Conservation (phyloP, 441 rosid species). For the Metrosideros polymorpha region DNA sequence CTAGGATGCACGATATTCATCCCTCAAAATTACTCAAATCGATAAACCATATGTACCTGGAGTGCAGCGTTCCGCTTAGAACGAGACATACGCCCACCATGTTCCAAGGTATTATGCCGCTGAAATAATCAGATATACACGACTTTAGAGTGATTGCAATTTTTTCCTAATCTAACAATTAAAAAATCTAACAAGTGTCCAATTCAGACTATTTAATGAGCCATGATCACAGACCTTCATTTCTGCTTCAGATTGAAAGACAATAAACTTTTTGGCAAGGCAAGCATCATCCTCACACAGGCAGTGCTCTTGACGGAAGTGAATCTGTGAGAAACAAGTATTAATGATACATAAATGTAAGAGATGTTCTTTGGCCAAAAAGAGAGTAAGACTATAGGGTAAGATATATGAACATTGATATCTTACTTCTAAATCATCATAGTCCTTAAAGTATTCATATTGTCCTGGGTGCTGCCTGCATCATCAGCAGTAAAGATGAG, state of each 20-base stretch:
- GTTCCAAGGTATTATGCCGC: constrained; percentile 90
- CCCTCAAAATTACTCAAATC: neutral
- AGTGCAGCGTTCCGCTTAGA: constrained; percentile 86
- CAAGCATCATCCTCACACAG: constrained; percentile 93
- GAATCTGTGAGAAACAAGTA: constrained; percentile 43
- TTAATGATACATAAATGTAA: neutral
- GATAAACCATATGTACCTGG: constrained; percentile 37
- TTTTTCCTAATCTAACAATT: neutral
- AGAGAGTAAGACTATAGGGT: neutral
- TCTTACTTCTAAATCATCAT: constrained; percentile 86
- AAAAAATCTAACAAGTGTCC: neutral
- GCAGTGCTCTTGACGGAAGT: constrained; percentile 79
- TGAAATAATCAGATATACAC: constrained; percentile 14
- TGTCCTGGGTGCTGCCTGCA: constrained; percentile 93
- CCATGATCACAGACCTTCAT: constrained; percentile 54
- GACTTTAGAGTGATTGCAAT: neutral
- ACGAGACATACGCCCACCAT: constrained; percentile 94
- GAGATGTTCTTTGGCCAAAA: neutral
- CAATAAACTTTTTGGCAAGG: constrained; percentile 82
- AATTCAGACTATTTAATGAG: neutral
- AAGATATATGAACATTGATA: neutral
- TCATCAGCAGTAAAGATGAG: neutral
- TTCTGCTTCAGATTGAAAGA: constrained; percentile 76
- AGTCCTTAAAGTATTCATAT: constrained; percentile 76
- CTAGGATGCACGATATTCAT: neutral